A percentile compares a stretch with the other conserved stretches of the same genome.
phyloP scores from a whole-genome alignment of 495 filamentous ascomycete species.

The Penicillium maclennaniae region DNA sequence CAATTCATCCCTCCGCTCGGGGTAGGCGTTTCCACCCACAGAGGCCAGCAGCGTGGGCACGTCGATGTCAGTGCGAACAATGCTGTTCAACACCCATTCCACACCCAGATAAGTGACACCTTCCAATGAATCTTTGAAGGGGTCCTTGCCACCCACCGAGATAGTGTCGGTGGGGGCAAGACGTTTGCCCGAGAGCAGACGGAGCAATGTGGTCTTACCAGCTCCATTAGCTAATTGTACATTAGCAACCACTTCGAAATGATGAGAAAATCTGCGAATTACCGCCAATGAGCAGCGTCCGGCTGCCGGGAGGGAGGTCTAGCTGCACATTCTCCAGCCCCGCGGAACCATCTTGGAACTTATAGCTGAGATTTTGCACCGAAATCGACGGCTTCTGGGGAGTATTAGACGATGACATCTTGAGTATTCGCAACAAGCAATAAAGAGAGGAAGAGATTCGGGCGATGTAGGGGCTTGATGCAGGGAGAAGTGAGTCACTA shows the following conservation, averaged over 20 bases:
- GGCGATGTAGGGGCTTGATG: background rate
- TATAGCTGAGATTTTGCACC: conserved; percentile 77
- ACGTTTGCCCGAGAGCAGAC: conserved; percentile 84
- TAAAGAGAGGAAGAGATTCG: background rate
- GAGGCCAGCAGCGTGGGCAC: conserved; percentile 78
- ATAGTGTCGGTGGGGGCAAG: conserved; percentile 74
- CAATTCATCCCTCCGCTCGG: conserved; percentile 78
- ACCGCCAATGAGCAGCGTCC: conserved; percentile 92
- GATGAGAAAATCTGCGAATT: conserved; percentile 15
- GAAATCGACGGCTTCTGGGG: conserved; percentile 52
- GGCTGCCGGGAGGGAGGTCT: conserved; percentile 72
- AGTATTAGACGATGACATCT: conserved; percentile 16
- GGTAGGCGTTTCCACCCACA: conserved; percentile 81
- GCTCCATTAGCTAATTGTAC: conserved; percentile 75
- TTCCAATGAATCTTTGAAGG: conserved; percentile 81
- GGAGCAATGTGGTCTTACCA: conserved; percentile 94
- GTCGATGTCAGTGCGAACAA: conserved; percentile 91
- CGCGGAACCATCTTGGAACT: conserved; percentile 73
- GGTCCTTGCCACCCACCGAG: conserved; percentile 74
- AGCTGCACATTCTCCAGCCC: conserved; percentile 71
- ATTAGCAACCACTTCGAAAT: background rate
- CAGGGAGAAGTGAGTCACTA: conserved; percentile 4
- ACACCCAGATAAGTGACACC: conserved; percentile 95
- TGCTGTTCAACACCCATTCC: conserved; percentile 98
- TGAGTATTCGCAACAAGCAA: background rate